Evolutionary conservation across 2,329 filamentous ascomycete genomes (phyloP).

Genomic region (Clonostachys rosea): DNA sequence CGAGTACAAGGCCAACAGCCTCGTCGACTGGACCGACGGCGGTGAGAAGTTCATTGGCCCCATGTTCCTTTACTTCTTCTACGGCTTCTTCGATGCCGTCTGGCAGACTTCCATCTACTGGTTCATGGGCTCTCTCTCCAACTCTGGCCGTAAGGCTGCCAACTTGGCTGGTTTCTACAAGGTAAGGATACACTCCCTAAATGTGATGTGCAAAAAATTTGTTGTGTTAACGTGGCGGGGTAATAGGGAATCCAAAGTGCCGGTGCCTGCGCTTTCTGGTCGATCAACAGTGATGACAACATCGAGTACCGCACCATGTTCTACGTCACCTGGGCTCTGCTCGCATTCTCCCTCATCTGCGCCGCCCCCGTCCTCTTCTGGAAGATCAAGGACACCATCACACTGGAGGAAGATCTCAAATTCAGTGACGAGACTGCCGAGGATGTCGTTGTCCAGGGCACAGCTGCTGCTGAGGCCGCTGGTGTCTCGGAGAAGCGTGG

Average conservation of each 20-base stretch:
- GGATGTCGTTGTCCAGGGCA: slow-evolving; percentile 48
- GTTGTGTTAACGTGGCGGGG: slow-evolving; percentile 16
- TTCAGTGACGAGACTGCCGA: slow-evolving; percentile 79
- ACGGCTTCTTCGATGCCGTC: slow-evolving; percentile 81
- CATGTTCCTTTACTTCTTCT: slow-evolving; percentile 88
- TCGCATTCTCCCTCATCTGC: slow-evolving; percentile 68
- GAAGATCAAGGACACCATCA: slow-evolving; percentile 78
- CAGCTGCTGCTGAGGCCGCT: neutral
- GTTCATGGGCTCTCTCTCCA: slow-evolving; percentile 92
- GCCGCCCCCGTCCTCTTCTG: slow-evolving; percentile 75
- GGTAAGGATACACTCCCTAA: slow-evolving; percentile 10
- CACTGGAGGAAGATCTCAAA: slow-evolving; percentile 75
- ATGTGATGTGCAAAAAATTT: neutral
- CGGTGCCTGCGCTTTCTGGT: slow-evolving; percentile 72
- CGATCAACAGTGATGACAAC: slow-evolving; percentile 54
- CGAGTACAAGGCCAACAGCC: slow-evolving; percentile 9
- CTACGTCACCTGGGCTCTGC: slow-evolving; percentile 66
- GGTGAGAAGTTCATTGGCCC: slow-evolving; percentile 62
- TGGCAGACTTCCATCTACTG: slow-evolving; percentile 94
- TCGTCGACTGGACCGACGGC: slow-evolving; percentile 59
- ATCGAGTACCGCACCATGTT: slow-evolving; percentile 70
- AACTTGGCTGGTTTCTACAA: slow-evolving; percentile 93
- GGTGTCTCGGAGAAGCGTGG: too few species aligned
- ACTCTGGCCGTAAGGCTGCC: slow-evolving; percentile 86
- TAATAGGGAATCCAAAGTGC: slow-evolving; percentile 66